These are phyloP conservation scores for Botrytis porri DNA, from an alignment of 2,329 filamentous ascomycete genomes.

Conservation along the genomic window DNA sequence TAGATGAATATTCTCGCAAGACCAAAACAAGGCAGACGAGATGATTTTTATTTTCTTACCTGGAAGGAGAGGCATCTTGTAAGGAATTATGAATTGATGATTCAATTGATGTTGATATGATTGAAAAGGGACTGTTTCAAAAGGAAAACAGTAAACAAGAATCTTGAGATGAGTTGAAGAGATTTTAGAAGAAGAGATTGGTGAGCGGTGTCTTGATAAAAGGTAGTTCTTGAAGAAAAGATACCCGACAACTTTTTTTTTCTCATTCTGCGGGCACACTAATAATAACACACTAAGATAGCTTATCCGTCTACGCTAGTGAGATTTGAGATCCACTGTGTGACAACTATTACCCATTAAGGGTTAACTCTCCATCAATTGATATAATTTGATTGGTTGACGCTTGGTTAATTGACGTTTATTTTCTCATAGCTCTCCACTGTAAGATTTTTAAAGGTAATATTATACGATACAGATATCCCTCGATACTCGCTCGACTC, in stretches of 20 bases:
- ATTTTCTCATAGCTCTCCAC: not conserved
- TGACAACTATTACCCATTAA: not conserved
- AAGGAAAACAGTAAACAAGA: constrained; percentile 8
- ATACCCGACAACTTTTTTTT: constrained; percentile 32
- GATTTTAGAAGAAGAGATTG: constrained; percentile 15
- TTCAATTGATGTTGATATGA: constrained; percentile 17
- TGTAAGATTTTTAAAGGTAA: not conserved
- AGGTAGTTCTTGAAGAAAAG: constrained; percentile 22
- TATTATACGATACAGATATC: no score
- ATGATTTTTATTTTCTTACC: constrained; percentile 27
- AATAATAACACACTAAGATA: constrained; percentile 27
- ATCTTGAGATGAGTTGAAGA: constrained; percentile 2
- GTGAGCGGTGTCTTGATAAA: constrained; percentile 25
- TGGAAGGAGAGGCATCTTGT: constrained; percentile 55
- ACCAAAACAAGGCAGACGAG: constrained; percentile 8
- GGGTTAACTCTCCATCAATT: not conserved
- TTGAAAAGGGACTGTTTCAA: not conserved
- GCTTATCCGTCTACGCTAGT: constrained; percentile 25
- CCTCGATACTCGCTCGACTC: not conserved
- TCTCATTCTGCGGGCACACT: constrained; percentile 13
- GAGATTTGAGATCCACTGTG: not conserved
- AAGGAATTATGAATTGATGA: constrained; percentile 20
- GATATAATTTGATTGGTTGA: not conserved
- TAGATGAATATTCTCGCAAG: constrained; percentile 37
- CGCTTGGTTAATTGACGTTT: not conserved